These are phyloP conservation scores for Zygoascus hellenicus DNA, from an alignment of 1,139 yeast genomes.

Conservation along the genomic window DNA sequence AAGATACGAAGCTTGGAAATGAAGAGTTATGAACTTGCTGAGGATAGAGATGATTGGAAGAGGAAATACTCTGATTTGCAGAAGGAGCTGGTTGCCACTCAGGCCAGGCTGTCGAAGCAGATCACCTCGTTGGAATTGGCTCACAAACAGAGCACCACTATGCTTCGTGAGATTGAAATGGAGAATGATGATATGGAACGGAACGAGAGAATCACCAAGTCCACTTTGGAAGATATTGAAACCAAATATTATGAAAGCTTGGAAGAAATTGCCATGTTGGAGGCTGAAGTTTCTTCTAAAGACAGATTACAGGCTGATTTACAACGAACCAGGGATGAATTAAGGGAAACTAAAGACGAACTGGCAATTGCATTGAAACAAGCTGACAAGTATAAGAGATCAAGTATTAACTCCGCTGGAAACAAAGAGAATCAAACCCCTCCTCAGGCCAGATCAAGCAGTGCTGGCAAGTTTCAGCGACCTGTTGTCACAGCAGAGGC, in stretches of 20 bases:
- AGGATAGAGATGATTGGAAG: constrained; percentile 27
- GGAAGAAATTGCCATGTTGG: constrained; percentile 34
- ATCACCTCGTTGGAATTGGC: constrained; percentile 27
- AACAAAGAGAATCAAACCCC: constrained; percentile 11
- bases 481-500: constrained; percentile 10
- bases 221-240: constrained; percentile 32
- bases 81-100: constrained; percentile 28
- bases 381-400: neutral
- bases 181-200: constrained; percentile 38
- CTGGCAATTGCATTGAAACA: constrained; percentile 21
- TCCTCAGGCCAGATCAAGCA: constrained; percentile 4
- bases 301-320: constrained; percentile 28
- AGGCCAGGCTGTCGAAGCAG: constrained; percentile 28
- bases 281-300: constrained; percentile 30
- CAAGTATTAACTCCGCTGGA: neutral
- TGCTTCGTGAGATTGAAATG: constrained; percentile 36
- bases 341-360: constrained; percentile 33
- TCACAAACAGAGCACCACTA: constrained; percentile 25
- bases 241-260: constrained; percentile 29
- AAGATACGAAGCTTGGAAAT: constrained; percentile 25
- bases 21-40: constrained; percentile 22
- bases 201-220: constrained; percentile 30
- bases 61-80: constrained; percentile 24
- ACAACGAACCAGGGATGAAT: constrained; percentile 34
- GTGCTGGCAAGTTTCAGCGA: constrained; percentile 10